A percentile compares a stretch with the other conserved stretches of the same genome.
phyloP scores from a whole-genome alignment of 192 early-diverging fungal genomes.

The Entrophospora sp. region DNA sequence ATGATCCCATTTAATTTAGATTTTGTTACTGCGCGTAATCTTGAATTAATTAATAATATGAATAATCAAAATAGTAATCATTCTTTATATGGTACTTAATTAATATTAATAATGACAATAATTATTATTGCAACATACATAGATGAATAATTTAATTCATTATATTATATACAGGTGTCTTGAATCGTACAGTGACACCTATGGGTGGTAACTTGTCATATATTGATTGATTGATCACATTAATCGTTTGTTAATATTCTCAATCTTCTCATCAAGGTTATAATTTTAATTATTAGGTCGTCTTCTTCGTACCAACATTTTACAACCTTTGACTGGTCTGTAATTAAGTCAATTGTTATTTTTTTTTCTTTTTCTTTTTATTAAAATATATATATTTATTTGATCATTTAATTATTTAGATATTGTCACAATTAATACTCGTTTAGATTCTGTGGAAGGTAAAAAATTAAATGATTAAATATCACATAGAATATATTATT shows the following conservation, averaged over 20 bases:
- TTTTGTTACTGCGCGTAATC: constrained; percentile 45
- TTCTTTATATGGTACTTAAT: constrained; percentile 41
- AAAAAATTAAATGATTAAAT: not conserved
- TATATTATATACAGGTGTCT: constrained; percentile 17
- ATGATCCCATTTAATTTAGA: too few species aligned
- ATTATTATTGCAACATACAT: not conserved
- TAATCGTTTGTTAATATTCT: too few species aligned
- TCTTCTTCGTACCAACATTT: constrained; percentile 62
- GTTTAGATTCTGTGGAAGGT: constrained; percentile 57
- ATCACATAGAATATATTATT: too few species aligned
- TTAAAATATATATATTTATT: not conserved
- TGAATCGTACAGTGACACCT: constrained; percentile 51
- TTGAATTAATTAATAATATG: constrained; percentile 53
- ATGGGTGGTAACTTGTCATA: constrained; percentile 46
- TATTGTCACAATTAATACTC: constrained; percentile 37
- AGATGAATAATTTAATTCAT: not conserved
- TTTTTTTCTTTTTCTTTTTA: too few species aligned
- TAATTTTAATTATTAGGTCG: constrained; percentile 38
- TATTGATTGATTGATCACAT: not conserved
- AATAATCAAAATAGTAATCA: constrained; percentile 36
- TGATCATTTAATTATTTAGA: constrained; percentile 17
- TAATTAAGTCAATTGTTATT: not conserved
- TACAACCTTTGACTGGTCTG: constrained; percentile 57
- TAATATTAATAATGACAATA: not conserved
- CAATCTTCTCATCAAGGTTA: too few species aligned